phyloP scores from a whole-genome alignment of 2,329 filamentous ascomycete genomes.

The Trichoderma citrinoviride region DNA sequence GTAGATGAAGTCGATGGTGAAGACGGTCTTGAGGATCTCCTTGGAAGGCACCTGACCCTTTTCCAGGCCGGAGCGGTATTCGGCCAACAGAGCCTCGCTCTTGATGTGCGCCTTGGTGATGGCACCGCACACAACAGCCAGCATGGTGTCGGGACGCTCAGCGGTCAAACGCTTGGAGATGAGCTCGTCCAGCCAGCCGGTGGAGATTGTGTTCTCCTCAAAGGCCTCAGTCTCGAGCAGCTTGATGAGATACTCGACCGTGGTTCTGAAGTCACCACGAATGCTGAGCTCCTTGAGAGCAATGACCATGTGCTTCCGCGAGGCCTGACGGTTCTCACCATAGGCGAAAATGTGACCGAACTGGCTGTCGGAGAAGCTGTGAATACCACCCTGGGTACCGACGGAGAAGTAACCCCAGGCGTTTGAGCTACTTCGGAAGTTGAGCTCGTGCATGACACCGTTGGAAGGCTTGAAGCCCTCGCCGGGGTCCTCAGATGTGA shows the following conservation, averaged over 20 bases:
- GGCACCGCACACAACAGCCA: conserved; percentile 94
- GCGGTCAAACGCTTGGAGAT: conserved; percentile 97
- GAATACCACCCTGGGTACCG: conserved; percentile 91
- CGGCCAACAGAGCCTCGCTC: conserved; percentile 83
- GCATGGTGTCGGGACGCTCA: conserved; percentile 87
- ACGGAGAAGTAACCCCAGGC: conserved; percentile 99
- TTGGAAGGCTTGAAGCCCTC: conserved; percentile 99
- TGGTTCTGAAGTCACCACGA: conserved; percentile 98
- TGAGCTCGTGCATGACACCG: conserved; percentile 97
- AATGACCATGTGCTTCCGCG: conserved; percentile 98
- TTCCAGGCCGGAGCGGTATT: conserved; percentile 85
- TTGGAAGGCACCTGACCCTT: conserved; percentile 97
- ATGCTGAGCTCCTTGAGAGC: conserved; percentile 98
- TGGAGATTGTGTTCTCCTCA: conserved; percentile 98
- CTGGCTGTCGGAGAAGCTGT: conserved; percentile 98
- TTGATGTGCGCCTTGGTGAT: conserved; percentile 92
- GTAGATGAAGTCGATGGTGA: conserved; percentile 98
- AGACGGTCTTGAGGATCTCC: conserved; percentile 95
- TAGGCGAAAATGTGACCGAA: conserved; percentile 99
- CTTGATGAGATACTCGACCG: conserved; percentile 98
- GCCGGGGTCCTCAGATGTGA: conserved; percentile 97
- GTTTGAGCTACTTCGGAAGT: conserved; percentile 98
- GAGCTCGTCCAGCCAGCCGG: conserved; percentile 96
- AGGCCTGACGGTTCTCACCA: conserved; percentile 93
- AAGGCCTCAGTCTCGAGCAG: conserved; percentile 97